A percentile compares a stretch with the other conserved stretches of the same genome.
Evolutionary conservation across 495 filamentous ascomycete genomes (phyloP).

Genomic region (Parathielavia appendiculata): DNA sequence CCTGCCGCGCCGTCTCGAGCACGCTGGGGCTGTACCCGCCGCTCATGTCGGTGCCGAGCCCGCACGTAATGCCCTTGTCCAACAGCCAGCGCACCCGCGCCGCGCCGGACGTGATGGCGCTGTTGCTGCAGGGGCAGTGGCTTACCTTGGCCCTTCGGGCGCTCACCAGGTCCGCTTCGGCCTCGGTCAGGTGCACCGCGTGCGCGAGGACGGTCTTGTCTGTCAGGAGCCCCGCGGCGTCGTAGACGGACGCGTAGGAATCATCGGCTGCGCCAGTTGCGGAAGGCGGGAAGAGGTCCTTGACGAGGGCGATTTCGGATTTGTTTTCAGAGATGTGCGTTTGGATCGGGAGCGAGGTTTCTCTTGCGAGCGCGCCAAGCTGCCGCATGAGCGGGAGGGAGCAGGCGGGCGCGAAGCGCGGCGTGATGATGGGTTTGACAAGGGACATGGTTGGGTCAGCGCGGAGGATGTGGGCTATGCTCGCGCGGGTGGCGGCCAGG

Average conservation of each 20-base stretch:
- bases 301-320: slow-evolving; percentile 65
- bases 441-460: slow-evolving; percentile 56
- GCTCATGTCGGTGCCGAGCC: slow-evolving; percentile 83
- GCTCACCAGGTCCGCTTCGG: slow-evolving; percentile 60
- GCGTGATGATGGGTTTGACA: slow-evolving; percentile 81
- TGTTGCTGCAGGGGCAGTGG: slow-evolving; percentile 87
- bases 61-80: slow-evolving; percentile 69
- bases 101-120: slow-evolving; percentile 67
- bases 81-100: slow-evolving; percentile 67
- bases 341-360: slow-evolving; percentile 62
- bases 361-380: slow-evolving; percentile 59
- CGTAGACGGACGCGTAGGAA: slow-evolving; percentile 77
- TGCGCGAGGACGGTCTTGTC: slow-evolving; percentile 79
- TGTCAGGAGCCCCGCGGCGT: slow-evolving; percentile 61
- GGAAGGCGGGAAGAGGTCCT: slow-evolving; percentile 57
- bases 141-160: slow-evolving; percentile 57
- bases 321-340: slow-evolving; percentile 90
- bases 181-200: slow-evolving; percentile 64
- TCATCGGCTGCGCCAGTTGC: slow-evolving; percentile 30
- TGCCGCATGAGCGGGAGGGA: slow-evolving; percentile 50
- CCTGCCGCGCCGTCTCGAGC: slow-evolving; percentile 73
- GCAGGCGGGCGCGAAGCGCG: slow-evolving; percentile 82
- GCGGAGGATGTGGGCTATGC: slow-evolving; percentile 59
- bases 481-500: slow-evolving; percentile 52
- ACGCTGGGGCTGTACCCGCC: slow-evolving; percentile 79